phyloP scores from a whole-genome alignment of 768 basidiomycete genomes.

The Tylopilus subfusipes region DNA sequence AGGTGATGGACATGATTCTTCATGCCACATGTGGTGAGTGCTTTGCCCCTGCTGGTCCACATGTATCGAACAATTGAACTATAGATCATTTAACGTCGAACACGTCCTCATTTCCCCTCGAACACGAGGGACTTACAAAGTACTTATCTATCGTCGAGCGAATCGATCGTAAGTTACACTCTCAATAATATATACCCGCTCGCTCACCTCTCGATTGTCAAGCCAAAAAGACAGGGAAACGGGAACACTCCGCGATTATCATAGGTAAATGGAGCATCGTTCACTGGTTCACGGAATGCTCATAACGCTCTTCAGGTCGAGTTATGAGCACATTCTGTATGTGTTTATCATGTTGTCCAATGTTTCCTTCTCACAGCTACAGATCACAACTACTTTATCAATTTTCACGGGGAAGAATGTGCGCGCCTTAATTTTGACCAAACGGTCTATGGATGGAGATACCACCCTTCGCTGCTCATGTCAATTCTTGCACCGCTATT shows the following conservation, averaged over 20 bases:
- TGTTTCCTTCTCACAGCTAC: neutral
- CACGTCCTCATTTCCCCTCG: constrained; percentile 24
- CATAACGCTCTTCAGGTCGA: constrained; percentile 22
- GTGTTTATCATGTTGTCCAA: neutral
- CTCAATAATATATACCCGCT: neutral
- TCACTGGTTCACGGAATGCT: neutral
- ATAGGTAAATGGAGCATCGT: constrained; percentile 15
- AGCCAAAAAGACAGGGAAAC: constrained; percentile 12
- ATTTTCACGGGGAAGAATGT: constrained; percentile 43
- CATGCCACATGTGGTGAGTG: constrained; percentile 27
- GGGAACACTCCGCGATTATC: constrained; percentile 19
- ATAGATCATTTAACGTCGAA: constrained; percentile 29
- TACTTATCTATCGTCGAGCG: constrained; percentile 26
- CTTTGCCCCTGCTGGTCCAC: neutral
- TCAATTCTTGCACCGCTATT: constrained; percentile 38
- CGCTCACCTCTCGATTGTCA: neutral
- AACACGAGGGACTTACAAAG: constrained; percentile 15
- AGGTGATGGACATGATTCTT: constrained; percentile 24
- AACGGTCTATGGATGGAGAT: constrained; percentile 28
- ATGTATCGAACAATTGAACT: neutral
- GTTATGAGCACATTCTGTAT: constrained; percentile 30
- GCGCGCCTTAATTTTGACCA: constrained; percentile 39
- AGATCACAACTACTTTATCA: constrained; percentile 38
- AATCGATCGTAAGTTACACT: constrained; percentile 19
- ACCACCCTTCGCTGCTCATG: constrained; percentile 38